Evolutionary conservation across 108 stramenopile species (phyloP), one percentile per base, ranked within the genome.

Genomic region (Discostella stelligeroides): DNA sequence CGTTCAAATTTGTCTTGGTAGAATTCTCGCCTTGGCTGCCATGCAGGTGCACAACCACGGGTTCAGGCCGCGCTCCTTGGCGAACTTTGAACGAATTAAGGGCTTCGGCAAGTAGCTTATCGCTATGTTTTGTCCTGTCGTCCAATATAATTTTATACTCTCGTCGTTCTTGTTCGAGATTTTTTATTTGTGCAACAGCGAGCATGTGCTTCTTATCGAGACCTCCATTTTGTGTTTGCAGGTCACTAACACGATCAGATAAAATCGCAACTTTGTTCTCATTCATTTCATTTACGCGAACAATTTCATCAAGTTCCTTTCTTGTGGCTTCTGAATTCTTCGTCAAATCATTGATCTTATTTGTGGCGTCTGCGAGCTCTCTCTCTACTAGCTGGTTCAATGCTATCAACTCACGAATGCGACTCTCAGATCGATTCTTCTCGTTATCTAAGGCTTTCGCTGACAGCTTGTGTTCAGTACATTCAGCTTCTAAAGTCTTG

Each of bases 41-140:
- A 64, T 64, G 60, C 11, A 63, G 25, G 28, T 61, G 60, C 63
- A 62, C 72, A 17, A 62, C 60, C 29, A 72, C 49, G 13, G 72
- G 55, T 27, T 72, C 63, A 25, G 23, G 20, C 18, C 50, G 53
- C 20, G 25, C 13, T 23, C 20, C 43, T 38, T 51, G 50, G 30
- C 45, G 39, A 34, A 30, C 34, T 24, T 39, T 61, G 29, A 48
- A n/a, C 4, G 39, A 38, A 13, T 40, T 50, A 8, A 71, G 51
- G 30, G 60, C 34, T n/a, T 71, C 60, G 30, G 51, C 17, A 30
- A 72, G 53, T 47, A 51, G 46, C 18, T 12, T 45, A 7, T 63
- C 63, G 39, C 47, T 72, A 23, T 72, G 63, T 12, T 54, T 63
- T 10, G 62, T 29, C 20, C 60, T 30, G 38, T 53, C 17, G 15